phyloP scores from a whole-genome alignment of 2,329 filamentous ascomycete genomes.

The Sporothrix luriei region DNA sequence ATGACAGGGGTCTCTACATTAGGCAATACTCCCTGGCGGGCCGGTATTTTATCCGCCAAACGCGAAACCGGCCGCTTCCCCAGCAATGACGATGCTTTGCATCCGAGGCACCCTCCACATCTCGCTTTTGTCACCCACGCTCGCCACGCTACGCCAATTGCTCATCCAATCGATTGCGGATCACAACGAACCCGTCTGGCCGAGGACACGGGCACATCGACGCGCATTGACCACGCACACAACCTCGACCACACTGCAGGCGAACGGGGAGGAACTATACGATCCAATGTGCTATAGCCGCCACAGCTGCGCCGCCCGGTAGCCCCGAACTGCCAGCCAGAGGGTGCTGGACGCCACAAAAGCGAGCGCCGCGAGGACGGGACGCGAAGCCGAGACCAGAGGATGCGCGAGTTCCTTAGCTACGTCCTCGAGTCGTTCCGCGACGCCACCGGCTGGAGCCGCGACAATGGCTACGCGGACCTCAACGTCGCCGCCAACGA shows the following conservation, averaged over 20 bases:
- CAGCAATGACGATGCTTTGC: slow-evolving; percentile 12
- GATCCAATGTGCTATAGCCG: slow-evolving; percentile 24
- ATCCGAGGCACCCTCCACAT: background rate
- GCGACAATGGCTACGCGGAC: slow-evolving; percentile 87
- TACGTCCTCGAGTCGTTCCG: slow-evolving; percentile 92
- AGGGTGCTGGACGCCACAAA: background rate
- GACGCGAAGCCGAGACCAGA: background rate
- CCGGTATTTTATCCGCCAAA: slow-evolving; percentile 24
- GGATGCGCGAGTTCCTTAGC: slow-evolving; percentile 96
- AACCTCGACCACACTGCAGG: background rate
- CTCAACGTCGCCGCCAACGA: slow-evolving; percentile 82
- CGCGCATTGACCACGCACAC: background rate
- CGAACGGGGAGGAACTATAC: background rate
- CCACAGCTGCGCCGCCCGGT: slow-evolving; percentile 18
- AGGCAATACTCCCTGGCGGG: background rate
- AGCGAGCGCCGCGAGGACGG: background rate
- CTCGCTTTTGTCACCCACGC: background rate
- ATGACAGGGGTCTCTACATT: background rate
- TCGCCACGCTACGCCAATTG: background rate
- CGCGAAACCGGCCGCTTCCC: background rate
- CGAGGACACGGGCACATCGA: background rate
- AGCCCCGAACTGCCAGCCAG: background rate
- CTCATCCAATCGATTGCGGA: slow-evolving; percentile 4
- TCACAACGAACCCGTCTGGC: background rate
- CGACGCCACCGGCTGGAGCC: slow-evolving; percentile 81